Percentiles rank a stretch among this genome's conserved stretches.
phyloP scores from a whole-genome alignment of 257 asterid species.

The Anisodus acutangulus region DNA sequence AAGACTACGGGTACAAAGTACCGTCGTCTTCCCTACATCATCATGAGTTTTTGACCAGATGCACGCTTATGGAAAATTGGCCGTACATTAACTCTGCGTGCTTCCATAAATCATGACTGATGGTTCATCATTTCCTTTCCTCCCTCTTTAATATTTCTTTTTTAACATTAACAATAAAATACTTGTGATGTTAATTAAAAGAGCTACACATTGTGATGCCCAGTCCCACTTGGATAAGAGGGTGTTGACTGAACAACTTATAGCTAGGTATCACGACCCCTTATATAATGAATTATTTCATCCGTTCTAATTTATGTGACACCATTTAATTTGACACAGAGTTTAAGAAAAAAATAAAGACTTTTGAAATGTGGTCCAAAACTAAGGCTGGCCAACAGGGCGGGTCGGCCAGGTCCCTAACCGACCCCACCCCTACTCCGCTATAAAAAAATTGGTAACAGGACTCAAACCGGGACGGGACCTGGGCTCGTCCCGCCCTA shows the following conservation, averaged over 20 bases:
- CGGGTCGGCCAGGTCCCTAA: no score
- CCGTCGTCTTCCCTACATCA: neutral
- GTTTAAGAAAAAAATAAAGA: no score
- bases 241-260: neutral
- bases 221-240: neutral
- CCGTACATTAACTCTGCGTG: slow-evolving; percentile 24
- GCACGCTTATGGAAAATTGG: slow-evolving; percentile 2
- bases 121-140: neutral
- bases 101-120: neutral
- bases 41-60: neutral
- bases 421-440: no score
- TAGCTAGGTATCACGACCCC: neutral
- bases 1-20: neutral
- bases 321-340: no score
- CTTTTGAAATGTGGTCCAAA: no score
- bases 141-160: neutral
- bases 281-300: neutral
- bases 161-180: neutral
- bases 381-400: no score
- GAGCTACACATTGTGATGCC: neutral
- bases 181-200: neutral
- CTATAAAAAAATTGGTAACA: no score
- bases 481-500: no score
- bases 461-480: no score
- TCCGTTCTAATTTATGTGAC: no score